These are phyloP conservation scores for Xenosphaeropsis pyriputrescens DNA, from an alignment of 2,329 filamentous ascomycete species.

Conservation along the genomic window DNA sequence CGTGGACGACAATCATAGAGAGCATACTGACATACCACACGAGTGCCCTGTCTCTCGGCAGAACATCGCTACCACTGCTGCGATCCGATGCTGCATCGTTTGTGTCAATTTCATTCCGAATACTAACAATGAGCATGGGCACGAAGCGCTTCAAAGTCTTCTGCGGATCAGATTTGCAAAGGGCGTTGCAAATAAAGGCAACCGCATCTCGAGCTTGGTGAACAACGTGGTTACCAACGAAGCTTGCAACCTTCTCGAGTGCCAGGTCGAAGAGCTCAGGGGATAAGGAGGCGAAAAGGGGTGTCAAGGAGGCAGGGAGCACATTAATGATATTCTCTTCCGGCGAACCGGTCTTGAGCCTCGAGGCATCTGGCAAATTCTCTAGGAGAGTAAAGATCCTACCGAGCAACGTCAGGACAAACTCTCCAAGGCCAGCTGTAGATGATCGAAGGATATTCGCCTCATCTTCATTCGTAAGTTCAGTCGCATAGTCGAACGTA, in stretches of 20 bases:
- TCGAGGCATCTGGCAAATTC: constrained; percentile 81
- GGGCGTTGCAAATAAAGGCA: constrained; percentile 93
- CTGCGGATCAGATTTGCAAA: constrained; percentile 90
- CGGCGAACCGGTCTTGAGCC: constrained; percentile 77
- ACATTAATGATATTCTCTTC: constrained; percentile 97
- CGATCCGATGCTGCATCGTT: constrained; percentile 92
- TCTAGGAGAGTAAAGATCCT: constrained; percentile 92
- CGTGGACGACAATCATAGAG: constrained; percentile 95
- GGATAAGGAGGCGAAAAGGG: constrained; percentile 78
- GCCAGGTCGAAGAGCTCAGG: constrained; percentile 88
- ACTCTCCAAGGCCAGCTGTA: constrained; percentile 86
- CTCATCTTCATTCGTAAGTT: constrained; percentile 76
- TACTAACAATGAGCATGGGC: constrained; percentile 79
- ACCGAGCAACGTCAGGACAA: constrained; percentile 77
- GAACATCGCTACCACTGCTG: constrained; percentile 83
- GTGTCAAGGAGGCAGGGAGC: constrained; percentile 78
- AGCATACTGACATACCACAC: constrained; percentile 97
- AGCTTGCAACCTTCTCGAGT: constrained; percentile 80
- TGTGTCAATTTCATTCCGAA: constrained; percentile 91
- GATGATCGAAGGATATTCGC: constrained; percentile 81
- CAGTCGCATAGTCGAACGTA: constrained; percentile 69
- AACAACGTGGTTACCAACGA: constrained; percentile 87
- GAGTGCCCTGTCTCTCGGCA: constrained; percentile 80
- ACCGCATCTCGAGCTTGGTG: constrained; percentile 95
- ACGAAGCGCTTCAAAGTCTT: constrained; percentile 86